Conservation (phyloP, 2,329 filamentous ascomycete species). For the Thielaviopsis musarum region DNA sequence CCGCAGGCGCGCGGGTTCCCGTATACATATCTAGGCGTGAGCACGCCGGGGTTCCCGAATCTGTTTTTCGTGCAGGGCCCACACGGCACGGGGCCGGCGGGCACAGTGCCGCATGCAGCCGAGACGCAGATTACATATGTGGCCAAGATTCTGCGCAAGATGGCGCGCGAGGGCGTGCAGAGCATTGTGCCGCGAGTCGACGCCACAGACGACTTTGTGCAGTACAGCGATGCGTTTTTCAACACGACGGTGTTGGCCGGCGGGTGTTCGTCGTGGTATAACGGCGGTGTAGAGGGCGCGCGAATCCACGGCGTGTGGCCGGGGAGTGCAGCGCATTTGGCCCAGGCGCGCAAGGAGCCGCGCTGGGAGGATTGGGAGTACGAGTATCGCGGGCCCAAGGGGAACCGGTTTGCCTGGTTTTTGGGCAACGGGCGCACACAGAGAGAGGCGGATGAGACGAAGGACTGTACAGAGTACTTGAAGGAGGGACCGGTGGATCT, state of each 20-base stretch:
- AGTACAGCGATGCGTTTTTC: conserved; percentile 41
- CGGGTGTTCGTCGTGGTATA: conserved; percentile 56
- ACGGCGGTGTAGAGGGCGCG: conserved; percentile 43
- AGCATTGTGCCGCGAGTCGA: conserved; percentile 37
- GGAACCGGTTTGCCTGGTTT: conserved; percentile 41
- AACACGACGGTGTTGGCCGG: conserved; percentile 37
- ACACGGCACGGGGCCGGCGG: conserved; percentile 39
- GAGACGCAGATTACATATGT: conserved; percentile 51
- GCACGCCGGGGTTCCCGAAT: conserved; percentile 50
- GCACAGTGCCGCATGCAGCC: conserved; percentile 49
- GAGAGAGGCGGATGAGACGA: conserved; percentile 36
- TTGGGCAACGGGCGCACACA: conserved; percentile 52
- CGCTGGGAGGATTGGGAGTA: conserved; percentile 41
- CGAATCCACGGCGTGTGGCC: conserved; percentile 55
- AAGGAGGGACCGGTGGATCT: conserved; percentile 41
- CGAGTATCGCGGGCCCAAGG: conserved; percentile 25
- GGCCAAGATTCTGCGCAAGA: conserved; percentile 51
- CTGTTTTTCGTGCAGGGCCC: conserved; percentile 48
- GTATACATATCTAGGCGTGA: conserved; percentile 48
- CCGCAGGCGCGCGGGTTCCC: conserved; percentile 37
- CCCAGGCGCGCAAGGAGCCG: conserved; percentile 36
- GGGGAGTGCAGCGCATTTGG: conserved; percentile 46
- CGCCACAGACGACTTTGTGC: conserved; percentile 47
- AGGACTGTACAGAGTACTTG: conserved; percentile 48
- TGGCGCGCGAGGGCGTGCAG: conserved; percentile 47